Evolutionary conservation across 164 flowering plant genomes (phyloP).

Genomic region (Tetracentron sinense): DNA sequence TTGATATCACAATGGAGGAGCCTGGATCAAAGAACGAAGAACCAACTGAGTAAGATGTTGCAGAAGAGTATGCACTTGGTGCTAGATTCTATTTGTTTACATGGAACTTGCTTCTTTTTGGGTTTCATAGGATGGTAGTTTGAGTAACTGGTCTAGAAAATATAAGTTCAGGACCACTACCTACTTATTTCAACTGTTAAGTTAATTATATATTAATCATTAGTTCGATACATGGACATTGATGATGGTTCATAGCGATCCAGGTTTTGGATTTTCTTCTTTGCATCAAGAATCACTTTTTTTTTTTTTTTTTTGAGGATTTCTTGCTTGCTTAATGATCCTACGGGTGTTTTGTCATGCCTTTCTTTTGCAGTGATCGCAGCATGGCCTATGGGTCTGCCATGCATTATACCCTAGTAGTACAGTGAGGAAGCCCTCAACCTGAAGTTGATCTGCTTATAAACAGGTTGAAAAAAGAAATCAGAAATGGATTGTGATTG

Average conservation of each 20-base stretch:
- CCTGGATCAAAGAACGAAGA: conserved; percentile 2
- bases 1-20: conserved; percentile 6
- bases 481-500: too few species aligned
- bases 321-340: too few species aligned
- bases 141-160: neutral
- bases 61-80: neutral
- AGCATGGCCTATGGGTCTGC: too few species aligned
- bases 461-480: too few species aligned
- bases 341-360: too few species aligned
- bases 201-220: neutral
- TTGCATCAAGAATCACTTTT: too few species aligned
- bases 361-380: too few species aligned
- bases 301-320: too few species aligned
- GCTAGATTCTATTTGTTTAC: neutral
- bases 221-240: neutral
- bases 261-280: neutral
- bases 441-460: too few species aligned
- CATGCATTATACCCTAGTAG: too few species aligned
- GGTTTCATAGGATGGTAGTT: neutral
- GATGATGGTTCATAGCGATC: neutral
- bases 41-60: neutral
- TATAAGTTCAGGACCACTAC: neutral
- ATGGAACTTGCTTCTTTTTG: neutral
- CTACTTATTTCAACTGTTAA: neutral
- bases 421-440: too few species aligned